Percentiles rank a stretch among this genome's conserved stretches.
Evolutionary conservation across 2,329 filamentous ascomycete genomes (phyloP).

Genomic region (Drechslerella dactyloides): DNA sequence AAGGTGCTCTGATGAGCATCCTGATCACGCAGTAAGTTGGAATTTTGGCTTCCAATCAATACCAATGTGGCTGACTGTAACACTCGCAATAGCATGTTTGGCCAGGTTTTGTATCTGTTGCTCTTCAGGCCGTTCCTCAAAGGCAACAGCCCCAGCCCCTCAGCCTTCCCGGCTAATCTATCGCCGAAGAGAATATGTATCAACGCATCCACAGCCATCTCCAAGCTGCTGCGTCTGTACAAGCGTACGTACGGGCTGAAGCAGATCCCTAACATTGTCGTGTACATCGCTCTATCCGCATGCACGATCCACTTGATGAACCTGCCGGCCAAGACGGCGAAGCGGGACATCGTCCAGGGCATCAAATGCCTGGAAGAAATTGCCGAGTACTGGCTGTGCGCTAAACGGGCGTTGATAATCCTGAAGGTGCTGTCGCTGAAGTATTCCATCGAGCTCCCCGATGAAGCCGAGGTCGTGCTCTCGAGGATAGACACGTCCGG

Average conservation of each 20-base stretch:
- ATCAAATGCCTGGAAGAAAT: constrained; percentile 94
- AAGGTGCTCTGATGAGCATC: constrained; percentile 85
- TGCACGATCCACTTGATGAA: constrained; percentile 95
- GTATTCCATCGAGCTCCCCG: constrained; percentile 85
- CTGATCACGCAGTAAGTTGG: constrained; percentile 80
- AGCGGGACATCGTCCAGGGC: constrained; percentile 86
- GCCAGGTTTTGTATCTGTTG: constrained; percentile 92
- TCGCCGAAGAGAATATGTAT: constrained; percentile 91
- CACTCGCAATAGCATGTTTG: constrained; percentile 80
- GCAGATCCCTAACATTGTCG: constrained; percentile 94
- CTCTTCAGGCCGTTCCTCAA: constrained; percentile 94
- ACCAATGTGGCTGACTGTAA: not conserved
- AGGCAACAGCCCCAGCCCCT: constrained; percentile 69
- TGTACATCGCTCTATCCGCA: constrained; percentile 93
- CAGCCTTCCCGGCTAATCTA: constrained; percentile 86
- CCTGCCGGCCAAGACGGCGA: constrained; percentile 87
- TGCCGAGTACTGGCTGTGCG: constrained; percentile 90
- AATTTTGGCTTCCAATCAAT: constrained; percentile 3
- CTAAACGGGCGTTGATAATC: constrained; percentile 81
- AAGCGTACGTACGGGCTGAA: constrained; percentile 88
- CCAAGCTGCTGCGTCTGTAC: constrained; percentile 91
- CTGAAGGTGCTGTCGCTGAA: constrained; percentile 83
- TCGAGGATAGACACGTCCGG: constrained; percentile 69
- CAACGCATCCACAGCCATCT: constrained; percentile 85
- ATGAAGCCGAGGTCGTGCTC: constrained; percentile 79